phyloP scores from a whole-genome alignment of 1,284 basidiomycete genomes.

The Chalciporus piperatoides region DNA sequence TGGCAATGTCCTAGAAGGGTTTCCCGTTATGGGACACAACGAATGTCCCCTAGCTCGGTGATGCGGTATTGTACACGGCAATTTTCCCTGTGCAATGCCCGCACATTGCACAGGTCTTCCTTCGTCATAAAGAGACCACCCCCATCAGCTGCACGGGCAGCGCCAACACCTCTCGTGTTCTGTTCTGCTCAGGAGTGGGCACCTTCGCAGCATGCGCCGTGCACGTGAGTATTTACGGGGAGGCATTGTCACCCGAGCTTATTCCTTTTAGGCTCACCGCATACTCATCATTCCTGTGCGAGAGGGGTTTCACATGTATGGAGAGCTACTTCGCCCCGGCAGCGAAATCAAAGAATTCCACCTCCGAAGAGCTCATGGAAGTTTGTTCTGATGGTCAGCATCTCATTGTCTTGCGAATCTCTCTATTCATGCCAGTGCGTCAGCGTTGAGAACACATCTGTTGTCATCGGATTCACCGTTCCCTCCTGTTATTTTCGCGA shows the following conservation, averaged over 20 bases:
- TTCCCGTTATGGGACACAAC: too few relatives aligned
- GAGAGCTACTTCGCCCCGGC: conserved; percentile 48
- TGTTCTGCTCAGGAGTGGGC: conserved; percentile 43
- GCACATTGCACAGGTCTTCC: conserved; percentile 13
- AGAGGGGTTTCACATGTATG: conserved; percentile 58
- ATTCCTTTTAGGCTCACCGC: conserved; percentile 3
- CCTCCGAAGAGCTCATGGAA: conserved; percentile 37
- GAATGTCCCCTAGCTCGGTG: not conserved
- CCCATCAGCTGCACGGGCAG: conserved; percentile 41
- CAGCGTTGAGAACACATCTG: conserved; percentile 42
- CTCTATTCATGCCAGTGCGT: not conserved
- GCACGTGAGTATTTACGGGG: not conserved
- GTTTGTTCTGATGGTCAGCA: conserved; percentile 39
- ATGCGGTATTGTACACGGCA: conserved; percentile 2
- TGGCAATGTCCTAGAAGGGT: too few relatives aligned
- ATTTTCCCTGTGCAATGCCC: not conserved
- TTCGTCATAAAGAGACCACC: conserved; percentile 40
- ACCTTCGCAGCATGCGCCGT: conserved; percentile 35
- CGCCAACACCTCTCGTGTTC: conserved; percentile 52
- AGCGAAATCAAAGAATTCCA: conserved; percentile 18
- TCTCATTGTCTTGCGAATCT: not conserved
- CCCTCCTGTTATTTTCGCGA: conserved; percentile 59
- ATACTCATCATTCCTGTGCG: conserved; percentile 47
- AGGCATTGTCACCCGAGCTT: not conserved
- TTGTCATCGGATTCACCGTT: conserved; percentile 52